phyloP scores from a whole-genome alignment of 2,329 filamentous ascomycete species.

The Colletotrichum sp. region DNA sequence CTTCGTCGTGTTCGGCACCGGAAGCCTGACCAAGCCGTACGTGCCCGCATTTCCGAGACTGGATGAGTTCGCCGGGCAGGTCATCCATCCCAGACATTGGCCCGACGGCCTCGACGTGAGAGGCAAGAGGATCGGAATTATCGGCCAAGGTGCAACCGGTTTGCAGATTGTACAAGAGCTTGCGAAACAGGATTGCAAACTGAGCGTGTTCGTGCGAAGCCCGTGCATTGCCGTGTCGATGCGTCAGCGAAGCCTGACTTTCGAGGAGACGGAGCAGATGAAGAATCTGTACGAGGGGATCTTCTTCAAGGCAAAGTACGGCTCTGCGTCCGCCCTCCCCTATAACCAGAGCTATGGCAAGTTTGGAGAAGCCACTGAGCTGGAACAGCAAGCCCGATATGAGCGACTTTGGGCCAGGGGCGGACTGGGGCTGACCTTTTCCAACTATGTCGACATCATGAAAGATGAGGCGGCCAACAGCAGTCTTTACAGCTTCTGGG shows the following conservation, averaged over 20 bases:
- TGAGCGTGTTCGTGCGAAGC: constrained; percentile 59
- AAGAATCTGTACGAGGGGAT: constrained; percentile 39
- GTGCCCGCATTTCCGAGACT: constrained; percentile 37
- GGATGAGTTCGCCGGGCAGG: constrained; percentile 28
- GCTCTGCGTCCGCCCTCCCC: background rate
- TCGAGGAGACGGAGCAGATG: constrained; percentile 46
- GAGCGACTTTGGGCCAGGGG: constrained; percentile 48
- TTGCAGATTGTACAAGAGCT: background rate
- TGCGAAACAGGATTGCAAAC: constrained; percentile 34
- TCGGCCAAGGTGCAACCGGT: background rate
- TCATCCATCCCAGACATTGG: constrained; percentile 33
- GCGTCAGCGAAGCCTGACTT: constrained; percentile 48
- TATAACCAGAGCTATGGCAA: background rate
- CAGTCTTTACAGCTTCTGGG: constrained; percentile 15
- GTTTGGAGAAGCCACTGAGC: constrained; percentile 25
- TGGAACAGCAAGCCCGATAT: constrained; percentile 45
- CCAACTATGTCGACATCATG: constrained; percentile 34
- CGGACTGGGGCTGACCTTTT: constrained; percentile 49
- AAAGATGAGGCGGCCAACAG: background rate
- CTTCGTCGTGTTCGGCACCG: constrained; percentile 49
- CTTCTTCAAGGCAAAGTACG: constrained; percentile 35
- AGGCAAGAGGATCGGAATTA: background rate
- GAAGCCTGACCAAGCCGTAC: constrained; percentile 48
- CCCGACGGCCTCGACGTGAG: constrained; percentile 6
- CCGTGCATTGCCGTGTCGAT: constrained; percentile 64